Evolutionary conservation across 139 green algal species (phyloP).

Genomic region (Coelastrella sp.): DNA sequence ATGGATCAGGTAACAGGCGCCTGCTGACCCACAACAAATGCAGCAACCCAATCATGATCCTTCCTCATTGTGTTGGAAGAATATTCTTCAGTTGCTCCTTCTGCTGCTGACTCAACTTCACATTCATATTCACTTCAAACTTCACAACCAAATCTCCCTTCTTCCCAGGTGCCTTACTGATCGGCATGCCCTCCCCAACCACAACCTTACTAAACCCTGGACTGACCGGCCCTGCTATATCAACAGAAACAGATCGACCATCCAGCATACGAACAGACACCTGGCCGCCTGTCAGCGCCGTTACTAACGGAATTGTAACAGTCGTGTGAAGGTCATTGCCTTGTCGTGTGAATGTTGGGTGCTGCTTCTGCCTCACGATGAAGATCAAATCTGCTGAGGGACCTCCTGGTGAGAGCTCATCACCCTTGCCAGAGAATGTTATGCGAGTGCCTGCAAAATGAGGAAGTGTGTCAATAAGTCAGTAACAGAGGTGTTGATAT

Average conservation of each 20-base stretch:
- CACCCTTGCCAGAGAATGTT: conserved; percentile 92
- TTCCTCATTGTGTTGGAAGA: not conserved
- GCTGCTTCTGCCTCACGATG: conserved; percentile 89
- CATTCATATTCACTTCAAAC: conserved; percentile 80
- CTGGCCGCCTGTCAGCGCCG: conserved; percentile 62
- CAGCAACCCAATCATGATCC: not conserved
- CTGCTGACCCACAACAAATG: too few relatives aligned
- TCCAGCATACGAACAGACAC: conserved; percentile 69
- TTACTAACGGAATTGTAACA: conserved; percentile 55
- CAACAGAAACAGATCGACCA: conserved; percentile 64
- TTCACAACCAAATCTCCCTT: conserved; percentile 82
- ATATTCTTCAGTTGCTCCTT: conserved; percentile 35
- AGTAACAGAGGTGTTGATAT: too few relatives aligned
- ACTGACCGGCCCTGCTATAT: conserved; percentile 45
- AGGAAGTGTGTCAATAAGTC: too few relatives aligned
- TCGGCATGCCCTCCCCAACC: conserved; percentile 88
- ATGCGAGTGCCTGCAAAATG: conserved; percentile 90
- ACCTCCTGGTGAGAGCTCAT: conserved; percentile 77
- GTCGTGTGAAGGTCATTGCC: conserved; percentile 82
- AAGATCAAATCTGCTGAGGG: conserved; percentile 91
- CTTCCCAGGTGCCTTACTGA: conserved; percentile 74
- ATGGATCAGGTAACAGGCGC: too few relatives aligned
- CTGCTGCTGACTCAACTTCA: conserved; percentile 37
- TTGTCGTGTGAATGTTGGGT: conserved; percentile 83
- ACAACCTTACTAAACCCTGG: conserved; percentile 52